Conservation (phyloP, 2,329 filamentous ascomycete species). For the Coniochaeta pulveracea region DNA sequence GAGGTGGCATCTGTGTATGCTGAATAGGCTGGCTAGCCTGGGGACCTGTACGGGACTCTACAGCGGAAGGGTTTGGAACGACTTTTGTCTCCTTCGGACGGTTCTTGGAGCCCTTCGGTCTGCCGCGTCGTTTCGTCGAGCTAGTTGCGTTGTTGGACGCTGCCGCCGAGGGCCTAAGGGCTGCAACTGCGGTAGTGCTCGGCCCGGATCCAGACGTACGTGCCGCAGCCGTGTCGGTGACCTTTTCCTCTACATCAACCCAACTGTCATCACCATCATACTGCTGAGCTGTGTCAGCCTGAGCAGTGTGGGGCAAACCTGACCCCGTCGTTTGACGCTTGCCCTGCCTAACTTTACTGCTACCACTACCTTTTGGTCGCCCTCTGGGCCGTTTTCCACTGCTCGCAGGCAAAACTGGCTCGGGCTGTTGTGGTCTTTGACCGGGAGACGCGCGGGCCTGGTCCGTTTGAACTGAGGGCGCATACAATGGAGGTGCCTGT, state of each 20-base stretch:
- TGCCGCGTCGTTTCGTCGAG: constrained; percentile 27
- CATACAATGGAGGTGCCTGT: no score
- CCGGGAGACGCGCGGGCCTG: no score
- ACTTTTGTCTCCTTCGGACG: constrained; percentile 32
- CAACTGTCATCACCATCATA: constrained; percentile 27
- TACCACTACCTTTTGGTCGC: constrained; percentile 46
- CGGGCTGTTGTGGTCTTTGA: no score
- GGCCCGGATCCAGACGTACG: not conserved
- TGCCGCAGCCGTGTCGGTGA: constrained; percentile 7
- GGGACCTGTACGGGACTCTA: not conserved
- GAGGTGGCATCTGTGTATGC: not conserved
- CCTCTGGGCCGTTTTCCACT: constrained; percentile 32
- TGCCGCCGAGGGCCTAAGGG: not conserved
- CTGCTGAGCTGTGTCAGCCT: no score
- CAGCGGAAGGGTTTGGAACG: not conserved
- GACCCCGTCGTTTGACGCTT: constrained; percentile 39
- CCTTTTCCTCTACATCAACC: constrained; percentile 25
- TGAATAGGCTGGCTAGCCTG: not conserved
- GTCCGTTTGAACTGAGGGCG: no score
- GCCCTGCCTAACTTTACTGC: constrained; percentile 31
- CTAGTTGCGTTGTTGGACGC: constrained; percentile 1
- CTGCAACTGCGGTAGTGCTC: not conserved
- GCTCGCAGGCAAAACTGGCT: no score
- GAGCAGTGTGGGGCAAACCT: constrained; percentile 10
- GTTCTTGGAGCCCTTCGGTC: constrained; percentile 42